phyloP scores from a whole-genome alignment of 345 rosid genomes.

The Eucalyptus sp. region DNA sequence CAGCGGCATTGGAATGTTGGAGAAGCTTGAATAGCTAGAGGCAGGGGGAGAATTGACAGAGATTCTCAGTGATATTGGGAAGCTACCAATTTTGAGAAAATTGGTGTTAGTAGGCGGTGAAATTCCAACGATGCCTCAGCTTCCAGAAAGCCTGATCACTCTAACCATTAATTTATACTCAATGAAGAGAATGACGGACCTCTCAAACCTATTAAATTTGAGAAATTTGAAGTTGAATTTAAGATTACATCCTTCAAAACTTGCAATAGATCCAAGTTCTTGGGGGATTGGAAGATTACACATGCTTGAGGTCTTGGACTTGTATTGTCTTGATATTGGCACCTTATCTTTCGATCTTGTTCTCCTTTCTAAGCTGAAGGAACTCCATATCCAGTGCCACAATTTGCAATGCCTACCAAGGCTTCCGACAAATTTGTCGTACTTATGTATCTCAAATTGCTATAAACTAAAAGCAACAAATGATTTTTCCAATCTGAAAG shows the following conservation, averaged over 20 bases:
- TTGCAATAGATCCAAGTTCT: background rate
- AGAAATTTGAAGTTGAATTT: background rate
- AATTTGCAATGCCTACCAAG: background rate
- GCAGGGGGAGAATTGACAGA: accelerated
- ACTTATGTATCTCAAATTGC: background rate
- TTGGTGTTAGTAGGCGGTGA: accelerated
- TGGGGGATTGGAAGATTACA: background rate
- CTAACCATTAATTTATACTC: accelerated
- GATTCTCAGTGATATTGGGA: too few relatives aligned
- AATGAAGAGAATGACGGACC: background rate
- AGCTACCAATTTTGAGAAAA: too few relatives aligned
- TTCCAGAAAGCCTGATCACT: background rate
- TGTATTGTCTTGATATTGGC: background rate
- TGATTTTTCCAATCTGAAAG: background rate
- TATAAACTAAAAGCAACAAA: too few relatives aligned
- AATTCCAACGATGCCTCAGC: background rate
- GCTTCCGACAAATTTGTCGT: background rate
- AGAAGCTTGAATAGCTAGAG: accelerated
- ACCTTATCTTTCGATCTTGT: background rate
- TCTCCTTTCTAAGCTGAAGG: background rate
- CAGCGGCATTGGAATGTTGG: accelerated
- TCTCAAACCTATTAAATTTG: background rate
- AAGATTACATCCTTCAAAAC: background rate
- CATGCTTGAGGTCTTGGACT: background rate
- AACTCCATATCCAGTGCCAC: background rate